Base-by-base conservation (phyloP, 495 filamentous ascomycete species). In the Ramalina intermedia region DNA sequence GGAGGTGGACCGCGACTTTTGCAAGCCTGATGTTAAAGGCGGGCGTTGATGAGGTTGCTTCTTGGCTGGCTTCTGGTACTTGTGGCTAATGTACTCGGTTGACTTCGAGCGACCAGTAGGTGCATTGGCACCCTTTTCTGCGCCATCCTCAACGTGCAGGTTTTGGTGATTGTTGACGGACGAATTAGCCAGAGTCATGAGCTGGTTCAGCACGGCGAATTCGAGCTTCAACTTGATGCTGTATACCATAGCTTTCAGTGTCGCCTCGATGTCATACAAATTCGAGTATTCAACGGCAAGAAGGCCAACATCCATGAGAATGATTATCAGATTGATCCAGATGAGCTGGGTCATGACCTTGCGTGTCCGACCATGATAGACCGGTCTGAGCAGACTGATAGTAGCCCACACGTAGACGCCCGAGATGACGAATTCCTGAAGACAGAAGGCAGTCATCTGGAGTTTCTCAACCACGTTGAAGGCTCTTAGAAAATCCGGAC, bases 211-310 rank as follows among this genome's bases (percentile, higher is more conserved):
- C 41, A 82, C 73, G 12, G 69, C 71, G 48, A 78, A 76, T 58
- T 82, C 79, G 13, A 79, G 63, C 58, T 80, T 81, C 35, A 82
- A 62, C 56, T 82, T 82, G 47, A 81, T 62, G 62, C 78, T 80
- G 62, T 80, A 81, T 3, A 79, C 58, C 50, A 73, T 67, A 4
- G 66, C 70, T 60, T 81, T 80, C 37, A 75, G 62, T 2, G 68
- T 70, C 16, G 71, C 75, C 54, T 81, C 70, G 33, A 77, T 63
- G 3, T 70, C 65, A 53, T 74, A 79, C n/a, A 66, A 55, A 47
- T 65, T 64, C 6, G 70, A 61, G 53, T 71, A 76, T 49, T 81
- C 72, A 46, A 73, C 49, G 1, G 60, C 59, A 14, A 82, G 54
- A 20, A 76, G 55, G 16, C 64, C 47, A 35, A 74, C 41, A 50